Base-by-base conservation (phyloP, 169 alveolate genomes). In the Cryptosporidium sp. region DNA sequence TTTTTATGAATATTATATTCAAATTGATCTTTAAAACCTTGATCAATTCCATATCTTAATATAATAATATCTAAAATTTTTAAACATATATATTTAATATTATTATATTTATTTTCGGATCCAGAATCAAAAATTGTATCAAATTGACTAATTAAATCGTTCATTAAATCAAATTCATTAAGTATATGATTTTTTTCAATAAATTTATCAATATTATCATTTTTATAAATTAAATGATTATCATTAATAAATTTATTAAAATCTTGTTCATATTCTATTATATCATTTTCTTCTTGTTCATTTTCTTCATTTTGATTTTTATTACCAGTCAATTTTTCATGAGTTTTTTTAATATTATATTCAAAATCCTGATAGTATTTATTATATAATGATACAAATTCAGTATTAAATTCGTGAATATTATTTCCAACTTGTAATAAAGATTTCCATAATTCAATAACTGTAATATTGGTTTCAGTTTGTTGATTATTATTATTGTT, bases 161-260 rank as follows among this genome's bases (percentile, higher is more conserved):
- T 73, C 67, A 73, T 60, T 5, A 35, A 31, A 56, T 73, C 71
- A 53, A 73, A 73, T 31, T 73, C 86, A 12, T 73, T 44, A 7
- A 73, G 21, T 18, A 73, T 60, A 0, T 73, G 23, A 42, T 73
- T 73, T 1, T 52, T 39, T 23, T 53, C 69, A 31, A 73, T 73
- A 56, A 73, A 73, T 21, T 51, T 73, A 3, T 73, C 86, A n/a
- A 73, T 73, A 16, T 60, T n/a, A n/a, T 73, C 86, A 23, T 73
- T 73, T 26, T 26, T 73, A 21, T 56, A 73, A 29, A 73, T 23
- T 14, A 73, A n/a, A 35, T 51, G 86, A 56, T 2, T 56, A 48
- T 26, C 31, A 18, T 16, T 26, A 29, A 52, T 12, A 39, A 10
- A 52, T 33, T 56, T 0, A 37, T 33, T n/a, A 33, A 18, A 21